A percentile compares a stretch with the other conserved stretches of the same genome.
Conservation (phyloP, 2,329 filamentous ascomycete genomes). For the Neoscytalidium dimidiatum region DNA sequence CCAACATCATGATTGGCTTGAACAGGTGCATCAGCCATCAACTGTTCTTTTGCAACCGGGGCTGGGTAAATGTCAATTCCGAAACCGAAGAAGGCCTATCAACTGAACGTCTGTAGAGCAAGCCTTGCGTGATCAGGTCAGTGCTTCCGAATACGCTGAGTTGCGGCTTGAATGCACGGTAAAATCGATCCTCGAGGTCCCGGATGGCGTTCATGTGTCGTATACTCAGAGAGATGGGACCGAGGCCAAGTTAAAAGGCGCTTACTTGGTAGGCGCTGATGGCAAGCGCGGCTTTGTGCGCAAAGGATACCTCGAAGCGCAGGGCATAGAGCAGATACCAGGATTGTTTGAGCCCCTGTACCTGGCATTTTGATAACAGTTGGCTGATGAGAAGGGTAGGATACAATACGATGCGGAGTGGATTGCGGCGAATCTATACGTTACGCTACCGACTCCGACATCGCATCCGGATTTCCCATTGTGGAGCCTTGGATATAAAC, state of each 20-base stretch:
- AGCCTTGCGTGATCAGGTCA: not conserved
- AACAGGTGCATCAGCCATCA: not conserved
- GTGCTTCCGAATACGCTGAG: not conserved
- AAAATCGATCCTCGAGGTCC: not conserved
- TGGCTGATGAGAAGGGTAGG: not conserved
- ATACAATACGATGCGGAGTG: not conserved
- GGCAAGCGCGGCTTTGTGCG: conserved; percentile 51
- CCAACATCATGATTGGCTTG: not conserved
- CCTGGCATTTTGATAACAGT: not conserved
- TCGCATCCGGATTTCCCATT: not conserved
- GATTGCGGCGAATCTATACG: not conserved
- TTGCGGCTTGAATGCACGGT: not conserved
- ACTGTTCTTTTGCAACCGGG: not conserved
- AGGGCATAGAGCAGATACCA: conserved; percentile 39
- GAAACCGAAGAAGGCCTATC: not conserved
- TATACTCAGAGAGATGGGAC: not conserved
- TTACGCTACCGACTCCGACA: not conserved
- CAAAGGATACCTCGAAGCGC: conserved; percentile 49
- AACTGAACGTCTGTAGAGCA: not conserved
- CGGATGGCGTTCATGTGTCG: not conserved
- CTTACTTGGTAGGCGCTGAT: conserved; percentile 48
- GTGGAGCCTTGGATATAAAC: not conserved
- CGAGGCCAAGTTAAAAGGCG: not conserved
- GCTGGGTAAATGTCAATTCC: not conserved
- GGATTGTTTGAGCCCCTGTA: conserved; percentile 21